Conservation (phyloP, 495 filamentous ascomycete genomes). For the Chaetomium tenue region DNA sequence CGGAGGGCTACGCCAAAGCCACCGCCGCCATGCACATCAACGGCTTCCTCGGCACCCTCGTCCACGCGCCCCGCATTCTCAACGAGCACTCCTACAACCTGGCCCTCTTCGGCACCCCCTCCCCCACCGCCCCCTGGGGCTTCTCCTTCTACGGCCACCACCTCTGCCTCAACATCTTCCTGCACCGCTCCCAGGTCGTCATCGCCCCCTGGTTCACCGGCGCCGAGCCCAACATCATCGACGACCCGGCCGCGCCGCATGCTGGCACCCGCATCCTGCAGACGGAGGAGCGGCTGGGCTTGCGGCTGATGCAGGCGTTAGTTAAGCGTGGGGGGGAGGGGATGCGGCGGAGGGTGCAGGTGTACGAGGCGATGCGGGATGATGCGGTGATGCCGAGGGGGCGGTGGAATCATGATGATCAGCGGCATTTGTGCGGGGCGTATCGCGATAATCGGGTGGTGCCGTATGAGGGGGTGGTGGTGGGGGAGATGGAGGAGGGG, state of each 20-base stretch:
- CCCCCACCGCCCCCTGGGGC: constrained; percentile 59
- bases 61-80: constrained; percentile 58
- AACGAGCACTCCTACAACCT: constrained; percentile 78
- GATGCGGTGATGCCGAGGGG: constrained; percentile 63
- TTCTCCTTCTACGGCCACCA: constrained; percentile 77
- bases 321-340: constrained; percentile 23
- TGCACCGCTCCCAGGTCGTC: constrained; percentile 59
- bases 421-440: constrained; percentile 71
- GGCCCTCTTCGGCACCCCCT: constrained; percentile 58
- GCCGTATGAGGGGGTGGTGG: constrained; percentile 66
- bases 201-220: constrained; percentile 71
- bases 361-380: constrained; percentile 57
- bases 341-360: constrained; percentile 51
- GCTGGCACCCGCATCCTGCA: constrained; percentile 62
- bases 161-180: constrained; percentile 65
- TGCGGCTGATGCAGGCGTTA: constrained; percentile 64
- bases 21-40: constrained; percentile 71
- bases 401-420: constrained; percentile 72
- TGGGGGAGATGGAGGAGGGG: constrained; percentile 42
- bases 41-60: constrained; percentile 71
- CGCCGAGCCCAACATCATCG: constrained; percentile 73
- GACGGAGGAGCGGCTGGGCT: constrained; percentile 60
- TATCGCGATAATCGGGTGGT: constrained; percentile 73
- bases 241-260: constrained; percentile 52
- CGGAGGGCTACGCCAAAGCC: constrained; percentile 69